phyloP scores from a whole-genome alignment of 345 rosid genomes.

The Salix viminalis region DNA sequence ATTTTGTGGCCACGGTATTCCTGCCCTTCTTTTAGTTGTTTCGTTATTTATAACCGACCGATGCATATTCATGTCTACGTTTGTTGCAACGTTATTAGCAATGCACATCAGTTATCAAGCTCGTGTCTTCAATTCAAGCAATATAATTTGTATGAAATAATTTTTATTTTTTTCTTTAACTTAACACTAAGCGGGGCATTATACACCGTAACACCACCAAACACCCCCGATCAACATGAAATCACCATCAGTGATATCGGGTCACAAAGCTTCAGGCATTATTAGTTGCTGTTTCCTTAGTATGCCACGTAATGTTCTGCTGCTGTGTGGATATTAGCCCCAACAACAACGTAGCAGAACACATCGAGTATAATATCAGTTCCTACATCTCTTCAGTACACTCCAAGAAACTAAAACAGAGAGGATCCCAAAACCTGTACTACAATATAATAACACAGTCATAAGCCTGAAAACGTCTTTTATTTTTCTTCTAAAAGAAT shows the following conservation, averaged over 20 bases:
- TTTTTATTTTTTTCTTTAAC: too few species aligned
- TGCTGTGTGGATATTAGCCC: background rate
- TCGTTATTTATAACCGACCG: too few species aligned
- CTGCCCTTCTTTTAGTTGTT: too few species aligned
- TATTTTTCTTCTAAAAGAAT: constrained; percentile 9
- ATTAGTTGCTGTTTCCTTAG: background rate
- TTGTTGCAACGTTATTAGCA: too few species aligned
- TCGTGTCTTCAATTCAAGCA: too few species aligned
- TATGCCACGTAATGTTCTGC: background rate
- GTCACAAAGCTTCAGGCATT: background rate
- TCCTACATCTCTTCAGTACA: background rate
- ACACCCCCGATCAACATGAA: too few species aligned
- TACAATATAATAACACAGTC: background rate
- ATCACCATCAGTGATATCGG: background rate
- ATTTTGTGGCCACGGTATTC: too few species aligned
- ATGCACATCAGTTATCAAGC: too few species aligned
- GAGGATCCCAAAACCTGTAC: constrained; percentile 1
- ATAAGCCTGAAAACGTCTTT: background rate
- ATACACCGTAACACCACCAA: too few species aligned
- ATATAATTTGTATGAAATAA: too few species aligned
- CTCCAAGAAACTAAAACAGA: background rate
- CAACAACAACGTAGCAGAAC: background rate
- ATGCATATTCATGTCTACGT: too few species aligned
- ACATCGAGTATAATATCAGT: background rate
- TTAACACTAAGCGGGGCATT: too few species aligned